A percentile compares a stretch with the other conserved stretches of the same genome.
Evolutionary conservation across 805 yeast genomes (phyloP).

Genomic region (Sugiyamaella chiloensis): DNA sequence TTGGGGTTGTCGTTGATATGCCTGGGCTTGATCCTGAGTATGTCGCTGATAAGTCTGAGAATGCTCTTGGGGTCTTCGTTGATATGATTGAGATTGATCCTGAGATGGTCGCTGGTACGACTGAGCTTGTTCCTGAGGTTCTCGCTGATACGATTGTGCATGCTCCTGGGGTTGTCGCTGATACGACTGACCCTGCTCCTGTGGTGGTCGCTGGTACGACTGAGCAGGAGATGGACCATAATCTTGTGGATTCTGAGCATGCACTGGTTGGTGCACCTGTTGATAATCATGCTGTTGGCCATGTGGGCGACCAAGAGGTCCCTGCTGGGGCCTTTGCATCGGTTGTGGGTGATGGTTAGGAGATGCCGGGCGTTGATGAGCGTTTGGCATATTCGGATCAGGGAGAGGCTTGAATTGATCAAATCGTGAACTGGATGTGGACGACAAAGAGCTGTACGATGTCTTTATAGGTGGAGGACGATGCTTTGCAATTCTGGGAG

Average conservation of each 20-base stretch:
- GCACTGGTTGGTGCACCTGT: conserved; percentile 4
- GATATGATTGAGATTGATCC: not conserved
- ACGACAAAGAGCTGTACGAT: conserved; percentile 7
- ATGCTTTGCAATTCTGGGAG: conserved; percentile 3
- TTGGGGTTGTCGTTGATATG: not conserved
- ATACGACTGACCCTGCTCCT: not conserved
- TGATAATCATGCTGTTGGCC: too few species aligned
- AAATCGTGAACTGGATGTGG: conserved; percentile 5
- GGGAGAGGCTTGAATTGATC: not conserved
- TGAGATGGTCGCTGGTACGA: not conserved
- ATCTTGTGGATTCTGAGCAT: not conserved
- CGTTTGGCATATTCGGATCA: too few species aligned
- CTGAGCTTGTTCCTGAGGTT: too few species aligned
- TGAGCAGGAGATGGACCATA: conserved; percentile 3
- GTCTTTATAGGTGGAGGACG: conserved; percentile 1
- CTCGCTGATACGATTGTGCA: too few species aligned
- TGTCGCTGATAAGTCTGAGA: too few species aligned
- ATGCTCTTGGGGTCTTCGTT: not conserved
- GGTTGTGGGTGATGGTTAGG: too few species aligned
- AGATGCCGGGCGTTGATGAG: too few species aligned
- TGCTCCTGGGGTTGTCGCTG: not conserved
- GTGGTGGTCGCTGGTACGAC: not conserved
- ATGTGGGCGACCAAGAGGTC: too few species aligned
- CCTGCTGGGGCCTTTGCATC: too few species aligned
- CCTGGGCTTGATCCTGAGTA: too few species aligned